Conservation (phyloP, 495 filamentous ascomycete species). For the Penicillium bialowiezense region DNA sequence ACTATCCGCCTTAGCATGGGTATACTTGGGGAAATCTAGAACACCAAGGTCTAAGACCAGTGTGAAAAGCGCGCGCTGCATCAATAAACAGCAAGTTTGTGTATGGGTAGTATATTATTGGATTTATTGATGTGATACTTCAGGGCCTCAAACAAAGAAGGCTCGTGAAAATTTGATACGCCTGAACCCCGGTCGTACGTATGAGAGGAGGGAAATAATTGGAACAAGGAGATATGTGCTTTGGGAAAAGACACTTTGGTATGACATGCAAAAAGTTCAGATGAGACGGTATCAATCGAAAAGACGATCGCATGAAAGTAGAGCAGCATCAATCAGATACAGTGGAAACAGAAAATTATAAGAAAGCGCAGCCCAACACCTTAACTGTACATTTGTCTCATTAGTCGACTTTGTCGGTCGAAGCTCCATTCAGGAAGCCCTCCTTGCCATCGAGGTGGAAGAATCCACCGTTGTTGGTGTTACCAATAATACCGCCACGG, state of each 20-base stretch:
- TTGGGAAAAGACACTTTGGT: constrained; percentile 15
- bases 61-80: too few relatives aligned
- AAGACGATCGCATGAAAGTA: constrained; percentile 8
- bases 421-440: constrained; percentile 56
- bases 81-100: too few relatives aligned
- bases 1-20: too few relatives aligned
- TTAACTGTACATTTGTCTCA: constrained; percentile 38
- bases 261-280: constrained; percentile 20
- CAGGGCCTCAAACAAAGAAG: not conserved
- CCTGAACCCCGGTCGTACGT: constrained; percentile 1
- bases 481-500: constrained; percentile 53
- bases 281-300: constrained; percentile 10
- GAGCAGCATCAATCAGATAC: constrained; percentile 27
- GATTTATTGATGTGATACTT: not conserved
- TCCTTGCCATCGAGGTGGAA: constrained; percentile 79
- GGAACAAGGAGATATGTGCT: constrained; percentile 22
- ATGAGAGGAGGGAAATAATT: constrained; percentile 4
- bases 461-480: constrained; percentile 60
- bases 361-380: constrained; percentile 29
- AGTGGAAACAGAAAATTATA: constrained; percentile 27
- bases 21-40: too few relatives aligned
- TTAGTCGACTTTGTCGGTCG: constrained; percentile 80
- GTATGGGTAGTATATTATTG: not conserved
- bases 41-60: too few relatives aligned
- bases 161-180: constrained; percentile 14